Evolutionary conservation across 352 stramenopile species (phyloP).

Genomic region (Phytophthora capsici): DNA sequence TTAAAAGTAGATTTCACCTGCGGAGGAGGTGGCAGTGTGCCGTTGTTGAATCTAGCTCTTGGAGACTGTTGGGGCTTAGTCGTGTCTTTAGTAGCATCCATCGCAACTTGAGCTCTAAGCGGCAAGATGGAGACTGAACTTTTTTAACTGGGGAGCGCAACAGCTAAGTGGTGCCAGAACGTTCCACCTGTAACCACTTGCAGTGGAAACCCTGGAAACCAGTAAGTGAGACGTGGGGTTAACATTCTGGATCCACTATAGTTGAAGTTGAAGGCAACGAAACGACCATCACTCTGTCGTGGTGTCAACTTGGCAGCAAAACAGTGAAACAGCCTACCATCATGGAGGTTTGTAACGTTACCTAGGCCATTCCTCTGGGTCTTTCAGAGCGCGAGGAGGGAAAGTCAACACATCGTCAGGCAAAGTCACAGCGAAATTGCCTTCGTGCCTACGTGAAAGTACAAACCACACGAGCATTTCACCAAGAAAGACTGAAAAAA

Average conservation of each 20-base stretch:
- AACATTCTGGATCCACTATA: not conserved
- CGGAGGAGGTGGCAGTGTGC: not conserved
- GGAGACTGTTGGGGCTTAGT: too few relatives aligned
- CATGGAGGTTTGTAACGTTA: too few relatives aligned
- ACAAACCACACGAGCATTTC: too few relatives aligned
- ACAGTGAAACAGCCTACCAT: too few relatives aligned
- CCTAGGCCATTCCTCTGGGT: constrained; percentile 2
- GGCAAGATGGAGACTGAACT: constrained; percentile 18
- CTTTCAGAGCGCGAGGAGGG: not conserved
- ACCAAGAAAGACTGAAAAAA: constrained; percentile 10
- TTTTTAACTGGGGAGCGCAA: not conserved
- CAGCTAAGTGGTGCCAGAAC: constrained; percentile 4
- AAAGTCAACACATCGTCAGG: not conserved
- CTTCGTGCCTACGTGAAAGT: not conserved
- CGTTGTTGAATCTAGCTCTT: too few relatives aligned
- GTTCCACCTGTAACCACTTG: constrained; percentile 22
- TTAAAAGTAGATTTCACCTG: not conserved
- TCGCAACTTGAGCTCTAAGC: constrained; percentile 7
- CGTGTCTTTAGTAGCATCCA: not conserved
- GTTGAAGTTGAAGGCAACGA: constrained; percentile 8
- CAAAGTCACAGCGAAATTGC: too few relatives aligned
- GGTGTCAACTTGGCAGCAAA: not conserved
- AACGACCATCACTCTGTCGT: constrained; percentile 14
- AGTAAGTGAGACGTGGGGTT: not conserved
- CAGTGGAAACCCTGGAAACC: not conserved